Evolutionary conservation across 2,329 filamentous ascomycete species (phyloP).

Genomic region (Parastagonospora avenae): DNA sequence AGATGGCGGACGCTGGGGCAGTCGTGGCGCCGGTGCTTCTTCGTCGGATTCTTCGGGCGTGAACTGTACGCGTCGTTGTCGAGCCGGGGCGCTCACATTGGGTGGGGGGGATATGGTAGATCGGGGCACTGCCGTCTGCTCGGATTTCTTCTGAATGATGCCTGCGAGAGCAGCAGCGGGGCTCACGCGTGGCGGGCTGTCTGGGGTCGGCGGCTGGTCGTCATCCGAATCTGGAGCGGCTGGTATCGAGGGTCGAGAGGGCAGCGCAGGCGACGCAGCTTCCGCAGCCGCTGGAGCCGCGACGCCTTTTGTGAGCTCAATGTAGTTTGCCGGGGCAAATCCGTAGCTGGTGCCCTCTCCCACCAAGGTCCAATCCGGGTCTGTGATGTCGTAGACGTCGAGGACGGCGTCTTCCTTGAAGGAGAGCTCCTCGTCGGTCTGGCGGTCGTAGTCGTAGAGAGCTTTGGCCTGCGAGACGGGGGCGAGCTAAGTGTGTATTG

Average conservation of each 20-base stretch:
- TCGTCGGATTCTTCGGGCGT: constrained; percentile 73
- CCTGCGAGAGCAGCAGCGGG: constrained; percentile 65
- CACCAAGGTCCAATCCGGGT: constrained; percentile 96
- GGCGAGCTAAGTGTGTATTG: constrained; percentile 58
- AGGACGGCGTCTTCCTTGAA: constrained; percentile 88
- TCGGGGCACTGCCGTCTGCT: constrained; percentile 37
- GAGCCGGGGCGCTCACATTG: constrained; percentile 54
- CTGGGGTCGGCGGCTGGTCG: constrained; percentile 51
- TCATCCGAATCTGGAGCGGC: constrained; percentile 52
- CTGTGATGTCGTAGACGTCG: constrained; percentile 84
- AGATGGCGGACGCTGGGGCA: constrained; percentile 68
- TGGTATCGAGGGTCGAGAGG: constrained; percentile 44
- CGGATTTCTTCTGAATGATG: constrained; percentile 57
- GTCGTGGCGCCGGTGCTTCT: constrained; percentile 61
- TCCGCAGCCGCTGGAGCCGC: constrained; percentile 37
- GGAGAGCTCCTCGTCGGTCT: constrained; percentile 97
- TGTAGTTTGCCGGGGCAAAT: constrained; percentile 96
- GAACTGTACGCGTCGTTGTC: constrained; percentile 57
- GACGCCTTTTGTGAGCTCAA: constrained; percentile 67
- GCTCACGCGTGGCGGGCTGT: constrained; percentile 54
- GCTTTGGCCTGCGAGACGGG: constrained; percentile 76
- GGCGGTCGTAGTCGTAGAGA: constrained; percentile 96
- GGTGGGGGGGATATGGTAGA: constrained; percentile 55
- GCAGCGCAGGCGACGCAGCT: constrained; percentile 54
- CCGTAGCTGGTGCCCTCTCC: constrained; percentile 85